Evolutionary conservation across 1,284 basidiomycete species (phyloP).

Genomic region (Singerocomus inundabilis): DNA sequence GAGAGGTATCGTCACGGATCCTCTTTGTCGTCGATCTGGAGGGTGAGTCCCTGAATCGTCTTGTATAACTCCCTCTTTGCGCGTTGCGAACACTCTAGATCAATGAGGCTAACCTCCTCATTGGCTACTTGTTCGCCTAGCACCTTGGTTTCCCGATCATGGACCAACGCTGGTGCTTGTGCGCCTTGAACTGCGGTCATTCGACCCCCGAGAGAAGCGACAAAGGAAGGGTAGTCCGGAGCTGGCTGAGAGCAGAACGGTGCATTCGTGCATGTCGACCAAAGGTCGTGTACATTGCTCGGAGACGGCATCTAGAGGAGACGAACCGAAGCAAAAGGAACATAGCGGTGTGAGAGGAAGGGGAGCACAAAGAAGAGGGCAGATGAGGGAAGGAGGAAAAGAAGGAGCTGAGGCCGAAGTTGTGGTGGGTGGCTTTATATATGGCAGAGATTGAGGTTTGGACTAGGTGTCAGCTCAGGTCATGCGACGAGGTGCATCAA

Average conservation of each 20-base stretch:
- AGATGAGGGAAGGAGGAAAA: background rate
- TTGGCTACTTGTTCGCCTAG: conserved; percentile 1
- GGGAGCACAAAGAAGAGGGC: background rate
- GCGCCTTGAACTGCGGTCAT: too few species aligned
- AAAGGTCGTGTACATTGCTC: background rate
- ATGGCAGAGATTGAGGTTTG: conserved; percentile 3
- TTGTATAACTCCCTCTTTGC: background rate
- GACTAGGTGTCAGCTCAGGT: conserved; percentile 4
- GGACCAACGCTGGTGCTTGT: background rate
- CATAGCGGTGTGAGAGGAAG: background rate
- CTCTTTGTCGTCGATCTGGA: too few species aligned
- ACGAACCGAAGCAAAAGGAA: background rate
- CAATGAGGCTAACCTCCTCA: conserved; percentile 8
- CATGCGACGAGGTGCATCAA: background rate
- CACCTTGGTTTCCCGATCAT: background rate
- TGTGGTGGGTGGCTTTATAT: background rate
- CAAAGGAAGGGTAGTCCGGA: too few species aligned
- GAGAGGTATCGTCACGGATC: too few species aligned
- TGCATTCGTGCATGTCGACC: too few species aligned
- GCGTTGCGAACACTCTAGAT: conserved; percentile 8
- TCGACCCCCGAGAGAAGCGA: too few species aligned
- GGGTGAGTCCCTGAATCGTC: conserved; percentile 12
- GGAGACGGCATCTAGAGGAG: background rate
- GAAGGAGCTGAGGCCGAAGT: background rate
- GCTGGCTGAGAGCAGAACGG: background rate